phyloP scores from a whole-genome alignment of 768 basidiomycete species.

The Lactifluus echinatus region DNA sequence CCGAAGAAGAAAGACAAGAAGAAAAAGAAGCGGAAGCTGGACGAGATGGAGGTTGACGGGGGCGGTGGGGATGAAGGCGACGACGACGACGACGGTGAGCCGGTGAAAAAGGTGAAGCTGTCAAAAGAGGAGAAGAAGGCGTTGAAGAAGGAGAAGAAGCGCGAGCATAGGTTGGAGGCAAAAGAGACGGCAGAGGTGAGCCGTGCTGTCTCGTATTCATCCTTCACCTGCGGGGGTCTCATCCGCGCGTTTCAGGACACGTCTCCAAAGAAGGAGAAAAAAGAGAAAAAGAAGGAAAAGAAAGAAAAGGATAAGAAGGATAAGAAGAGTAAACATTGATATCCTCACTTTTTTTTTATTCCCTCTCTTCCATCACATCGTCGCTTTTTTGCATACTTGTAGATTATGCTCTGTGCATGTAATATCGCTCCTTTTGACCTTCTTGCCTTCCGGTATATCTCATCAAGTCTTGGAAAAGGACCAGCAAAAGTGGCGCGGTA shows the following conservation, averaged over 20 bases:
- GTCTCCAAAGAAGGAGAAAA: slow-evolving; percentile 32
- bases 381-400: slow-evolving; percentile 16
- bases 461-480: not conserved
- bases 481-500: not conserved
- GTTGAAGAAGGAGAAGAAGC: slow-evolving; percentile 68
- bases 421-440: slow-evolving; percentile 6
- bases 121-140: slow-evolving; percentile 86
- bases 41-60: slow-evolving; percentile 58
- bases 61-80: too few species aligned
- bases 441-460: not conserved
- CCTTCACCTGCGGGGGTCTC: slow-evolving; percentile 3
- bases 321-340: slow-evolving; percentile 39
- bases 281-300: slow-evolving; percentile 37
- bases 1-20: slow-evolving; percentile 31
- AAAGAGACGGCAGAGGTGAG: slow-evolving; percentile 38
- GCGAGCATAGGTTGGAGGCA: slow-evolving; percentile 45
- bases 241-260: slow-evolving; percentile 25
- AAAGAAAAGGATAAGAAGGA: slow-evolving; percentile 50
- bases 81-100: slow-evolving; percentile 37
- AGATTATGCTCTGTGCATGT: slow-evolving; percentile 18
- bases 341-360: slow-evolving; percentile 8
- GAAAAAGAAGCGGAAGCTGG: slow-evolving; percentile 57
- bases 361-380: slow-evolving; percentile 7
- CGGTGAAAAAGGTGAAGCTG: slow-evolving; percentile 63
- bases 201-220: not conserved